These are phyloP conservation scores for Schizochytrium sp. DNA, from an alignment of 108 stramenopile species.

Conservation along the genomic window DNA sequence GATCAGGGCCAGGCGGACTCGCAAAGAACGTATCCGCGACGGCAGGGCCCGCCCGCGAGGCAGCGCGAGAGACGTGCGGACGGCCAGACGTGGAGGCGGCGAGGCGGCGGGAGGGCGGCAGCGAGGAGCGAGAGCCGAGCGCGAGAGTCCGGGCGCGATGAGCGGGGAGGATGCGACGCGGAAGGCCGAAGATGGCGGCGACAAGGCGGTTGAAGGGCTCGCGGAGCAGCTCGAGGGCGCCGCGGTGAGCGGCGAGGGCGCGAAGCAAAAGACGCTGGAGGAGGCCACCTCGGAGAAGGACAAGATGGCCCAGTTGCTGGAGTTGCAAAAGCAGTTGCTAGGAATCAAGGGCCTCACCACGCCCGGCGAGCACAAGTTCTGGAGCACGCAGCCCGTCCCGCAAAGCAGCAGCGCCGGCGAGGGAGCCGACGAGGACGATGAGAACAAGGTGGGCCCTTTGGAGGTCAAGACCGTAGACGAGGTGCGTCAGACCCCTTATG, in stretches of 20 bases:
- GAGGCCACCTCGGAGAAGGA: too few species aligned
- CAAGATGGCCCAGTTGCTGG: too few species aligned
- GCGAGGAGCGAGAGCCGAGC: too few species aligned
- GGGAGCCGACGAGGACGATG: conserved; percentile 27
- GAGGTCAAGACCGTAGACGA: conserved; percentile 62
- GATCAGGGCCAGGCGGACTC: too few species aligned
- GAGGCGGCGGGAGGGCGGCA: too few species aligned
- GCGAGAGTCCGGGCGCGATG: background rate
- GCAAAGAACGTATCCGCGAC: too few species aligned
- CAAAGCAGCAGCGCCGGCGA: background rate
- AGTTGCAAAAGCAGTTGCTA: too few species aligned
- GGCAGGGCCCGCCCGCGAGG: too few species aligned
- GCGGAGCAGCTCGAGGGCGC: background rate
- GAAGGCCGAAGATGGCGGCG: background rate
- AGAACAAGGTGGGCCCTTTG: conserved; percentile 62
- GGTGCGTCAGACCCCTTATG: conserved; percentile 78
- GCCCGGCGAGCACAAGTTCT: conserved; percentile 66
- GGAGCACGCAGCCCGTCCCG: conserved; percentile 86
- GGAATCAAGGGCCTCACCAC: background rate
- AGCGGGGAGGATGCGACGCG: too few species aligned
- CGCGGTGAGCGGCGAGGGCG: background rate
- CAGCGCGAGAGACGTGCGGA: too few species aligned
- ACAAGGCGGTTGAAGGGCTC: background rate
- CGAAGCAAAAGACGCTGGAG: too few species aligned
- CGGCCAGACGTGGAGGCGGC: too few species aligned